These are phyloP conservation scores for Daldinia grandis DNA, from an alignment of 495 filamentous ascomycete species.

Conservation along the genomic window DNA sequence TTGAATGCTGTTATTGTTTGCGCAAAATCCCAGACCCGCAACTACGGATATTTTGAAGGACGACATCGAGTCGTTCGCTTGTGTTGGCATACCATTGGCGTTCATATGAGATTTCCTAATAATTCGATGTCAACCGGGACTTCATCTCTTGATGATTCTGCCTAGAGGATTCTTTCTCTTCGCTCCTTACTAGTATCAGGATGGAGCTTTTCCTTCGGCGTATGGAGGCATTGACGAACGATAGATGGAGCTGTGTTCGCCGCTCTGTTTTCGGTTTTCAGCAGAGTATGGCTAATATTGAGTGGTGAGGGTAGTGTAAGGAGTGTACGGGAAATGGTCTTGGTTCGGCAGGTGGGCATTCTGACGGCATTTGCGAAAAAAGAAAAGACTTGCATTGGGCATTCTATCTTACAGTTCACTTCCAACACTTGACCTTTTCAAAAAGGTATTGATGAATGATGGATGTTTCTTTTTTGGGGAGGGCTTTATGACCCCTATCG, in stretches of 20 bases:
- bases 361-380: slow-evolving; percentile 34
- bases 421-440: background rate
- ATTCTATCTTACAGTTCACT: slow-evolving; percentile 2
- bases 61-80: slow-evolving; percentile 11
- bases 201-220: slow-evolving; percentile 13
- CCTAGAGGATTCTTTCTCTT: slow-evolving; percentile 11
- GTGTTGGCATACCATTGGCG: slow-evolving; percentile 17
- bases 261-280: slow-evolving; percentile 27
- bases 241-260: slow-evolving; percentile 25
- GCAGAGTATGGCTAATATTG: slow-evolving; percentile 24
- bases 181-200: slow-evolving; percentile 6
- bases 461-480: slow-evolving; percentile 21
- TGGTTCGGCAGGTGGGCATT: slow-evolving; percentile 26
- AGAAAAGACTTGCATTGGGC: slow-evolving; percentile 22
- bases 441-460: slow-evolving; percentile 18
- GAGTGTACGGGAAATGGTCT: slow-evolving; percentile 23
- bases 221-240: slow-evolving; percentile 31
- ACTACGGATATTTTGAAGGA: background rate
- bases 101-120: slow-evolving; percentile 21
- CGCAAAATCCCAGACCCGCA: background rate
- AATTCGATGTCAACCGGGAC: slow-evolving; percentile 2
- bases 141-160: slow-evolving; percentile 15
- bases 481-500: background rate
- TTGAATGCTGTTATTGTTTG: background rate
- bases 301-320: slow-evolving; percentile 15